Percentiles rank a stretch among this genome's conserved stretches.
These are phyloP conservation scores for Umbelopsis isabellina DNA, from an alignment of 192 early-diverging fungal genomes.

Conservation along the genomic window DNA sequence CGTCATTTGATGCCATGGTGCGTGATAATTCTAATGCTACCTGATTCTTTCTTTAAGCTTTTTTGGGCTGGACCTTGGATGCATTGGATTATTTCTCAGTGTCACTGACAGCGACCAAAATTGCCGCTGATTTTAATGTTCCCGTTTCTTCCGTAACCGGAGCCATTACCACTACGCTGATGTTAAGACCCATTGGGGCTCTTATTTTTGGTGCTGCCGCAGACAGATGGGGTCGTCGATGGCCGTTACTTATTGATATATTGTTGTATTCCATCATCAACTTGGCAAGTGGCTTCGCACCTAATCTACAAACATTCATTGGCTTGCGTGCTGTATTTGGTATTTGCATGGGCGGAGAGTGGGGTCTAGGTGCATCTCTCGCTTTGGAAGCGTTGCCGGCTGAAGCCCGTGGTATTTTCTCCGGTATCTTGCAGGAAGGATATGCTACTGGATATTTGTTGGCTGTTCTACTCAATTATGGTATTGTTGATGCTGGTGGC, in stretches of 20 bases:
- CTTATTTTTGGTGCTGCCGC: conserved; percentile 71
- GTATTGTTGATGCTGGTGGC: conserved; percentile 51
- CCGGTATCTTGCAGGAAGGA: conserved; percentile 76
- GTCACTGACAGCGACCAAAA: conserved; percentile 55
- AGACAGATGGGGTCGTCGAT: conserved; percentile 68
- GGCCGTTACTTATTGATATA: conserved; percentile 71
- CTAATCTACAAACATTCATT: conserved; percentile 63
- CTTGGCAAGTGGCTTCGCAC: conserved; percentile 66
- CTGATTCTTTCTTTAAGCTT: conserved; percentile 34
- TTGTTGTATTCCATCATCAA: conserved; percentile 63
- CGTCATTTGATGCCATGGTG: neutral
- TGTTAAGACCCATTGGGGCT: conserved; percentile 74
- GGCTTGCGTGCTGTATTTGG: conserved; percentile 65
- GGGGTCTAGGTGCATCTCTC: conserved; percentile 74
- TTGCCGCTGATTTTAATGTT: conserved; percentile 59
- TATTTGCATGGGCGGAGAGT: conserved; percentile 73
- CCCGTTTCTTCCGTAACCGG: conserved; percentile 56
- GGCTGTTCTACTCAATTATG: conserved; percentile 63
- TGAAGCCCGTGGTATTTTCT: conserved; percentile 72
- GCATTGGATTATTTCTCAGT: conserved; percentile 75
- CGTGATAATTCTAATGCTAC: too few species aligned
- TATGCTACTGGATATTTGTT: conserved; percentile 72
- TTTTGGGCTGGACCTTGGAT: conserved; percentile 76
- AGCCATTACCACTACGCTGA: conserved; percentile 70
- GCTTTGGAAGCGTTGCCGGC: conserved; percentile 73